These are phyloP conservation scores for Coemansia sp. DNA, from an alignment of 192 early-diverging fungal genomes.

Conservation along the genomic window DNA sequence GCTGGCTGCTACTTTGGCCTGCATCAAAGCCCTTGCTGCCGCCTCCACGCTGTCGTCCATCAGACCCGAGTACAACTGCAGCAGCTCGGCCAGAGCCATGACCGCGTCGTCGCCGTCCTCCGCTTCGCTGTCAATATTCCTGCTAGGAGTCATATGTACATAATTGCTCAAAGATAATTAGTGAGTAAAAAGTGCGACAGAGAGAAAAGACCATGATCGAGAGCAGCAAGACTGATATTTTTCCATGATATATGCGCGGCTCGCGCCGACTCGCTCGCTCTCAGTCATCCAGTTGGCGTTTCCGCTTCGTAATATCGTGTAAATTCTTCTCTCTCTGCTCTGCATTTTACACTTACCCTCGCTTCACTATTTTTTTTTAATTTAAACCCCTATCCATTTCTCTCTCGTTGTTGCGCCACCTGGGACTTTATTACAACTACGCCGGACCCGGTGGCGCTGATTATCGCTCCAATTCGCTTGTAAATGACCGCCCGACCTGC, in stretches of 20 bases:
- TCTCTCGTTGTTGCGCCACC: background rate
- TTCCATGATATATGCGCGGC: background rate
- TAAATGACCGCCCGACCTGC: constrained; percentile 38
- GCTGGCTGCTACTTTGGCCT: constrained; percentile 40
- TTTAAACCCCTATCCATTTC: background rate
- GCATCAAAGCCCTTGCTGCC: constrained; percentile 44
- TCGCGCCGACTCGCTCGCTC: constrained; percentile 2
- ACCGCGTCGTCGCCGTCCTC: background rate
- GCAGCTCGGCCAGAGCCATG: constrained; percentile 31
- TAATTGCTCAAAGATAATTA: background rate
- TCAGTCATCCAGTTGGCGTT: background rate
- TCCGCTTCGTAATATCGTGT: background rate
- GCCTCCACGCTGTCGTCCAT: constrained; percentile 35
- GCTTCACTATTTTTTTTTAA: background rate
- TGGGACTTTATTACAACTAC: background rate
- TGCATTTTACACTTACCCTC: background rate
- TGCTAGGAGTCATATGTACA: constrained; percentile 4
- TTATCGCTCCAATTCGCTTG: background rate
- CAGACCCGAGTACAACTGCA: constrained; percentile 45
- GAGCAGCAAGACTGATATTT: too few relatives aligned
- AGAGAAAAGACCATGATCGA: too few relatives aligned
- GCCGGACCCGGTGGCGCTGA: constrained; percentile 3
- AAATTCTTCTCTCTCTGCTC: background rate
- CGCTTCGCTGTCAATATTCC: background rate
- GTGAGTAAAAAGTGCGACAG: background rate